Evolutionary conservation across 257 asterid species (phyloP).

Genomic region (Eucommia ulmoides): DNA sequence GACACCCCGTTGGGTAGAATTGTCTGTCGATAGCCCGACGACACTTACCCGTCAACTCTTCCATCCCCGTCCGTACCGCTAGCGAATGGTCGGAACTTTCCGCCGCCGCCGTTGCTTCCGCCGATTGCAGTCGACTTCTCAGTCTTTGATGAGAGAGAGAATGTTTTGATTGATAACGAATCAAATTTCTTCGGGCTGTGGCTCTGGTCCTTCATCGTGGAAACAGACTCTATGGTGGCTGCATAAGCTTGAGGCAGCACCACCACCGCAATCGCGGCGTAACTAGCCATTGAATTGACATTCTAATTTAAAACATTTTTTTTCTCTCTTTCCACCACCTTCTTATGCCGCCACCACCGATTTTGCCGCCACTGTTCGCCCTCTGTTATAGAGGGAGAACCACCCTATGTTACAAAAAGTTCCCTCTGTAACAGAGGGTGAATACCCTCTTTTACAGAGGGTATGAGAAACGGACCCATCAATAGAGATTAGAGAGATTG

Average conservation of each 20-base stretch:
- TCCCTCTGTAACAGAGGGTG: too few relatives aligned
- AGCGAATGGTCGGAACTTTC: slow-evolving; percentile 32
- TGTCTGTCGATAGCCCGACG: slow-evolving; percentile 17
- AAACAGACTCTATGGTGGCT: slow-evolving; percentile 26
- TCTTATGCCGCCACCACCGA: too few relatives aligned
- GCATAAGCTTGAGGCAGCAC: slow-evolving; percentile 20
- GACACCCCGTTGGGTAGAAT: slow-evolving; percentile 30
- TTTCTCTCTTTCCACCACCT: too few relatives aligned
- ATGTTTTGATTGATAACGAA: slow-evolving; percentile 32
- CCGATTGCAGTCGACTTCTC: slow-evolving; percentile 46
- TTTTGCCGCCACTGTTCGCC: too few relatives aligned
- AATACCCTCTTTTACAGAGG: too few relatives aligned
- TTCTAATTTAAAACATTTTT: too few relatives aligned
- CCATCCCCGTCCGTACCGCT: slow-evolving; percentile 84
- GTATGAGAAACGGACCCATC: too few relatives aligned
- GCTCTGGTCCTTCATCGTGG: slow-evolving; percentile 31
- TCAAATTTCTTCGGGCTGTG: slow-evolving; percentile 26
- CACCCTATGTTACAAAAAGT: too few relatives aligned
- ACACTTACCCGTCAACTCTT: slow-evolving; percentile 23
- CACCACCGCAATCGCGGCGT: slow-evolving; percentile 40
- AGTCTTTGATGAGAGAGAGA: slow-evolving; percentile 33
- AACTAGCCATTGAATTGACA: slow-evolving; percentile 58
- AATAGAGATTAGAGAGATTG: too few relatives aligned
- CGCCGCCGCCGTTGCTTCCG: slow-evolving; percentile 46
- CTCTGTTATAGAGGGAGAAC: too few relatives aligned